Conservation (phyloP, 768 basidiomycete genomes). For the Amanita exitialis region DNA sequence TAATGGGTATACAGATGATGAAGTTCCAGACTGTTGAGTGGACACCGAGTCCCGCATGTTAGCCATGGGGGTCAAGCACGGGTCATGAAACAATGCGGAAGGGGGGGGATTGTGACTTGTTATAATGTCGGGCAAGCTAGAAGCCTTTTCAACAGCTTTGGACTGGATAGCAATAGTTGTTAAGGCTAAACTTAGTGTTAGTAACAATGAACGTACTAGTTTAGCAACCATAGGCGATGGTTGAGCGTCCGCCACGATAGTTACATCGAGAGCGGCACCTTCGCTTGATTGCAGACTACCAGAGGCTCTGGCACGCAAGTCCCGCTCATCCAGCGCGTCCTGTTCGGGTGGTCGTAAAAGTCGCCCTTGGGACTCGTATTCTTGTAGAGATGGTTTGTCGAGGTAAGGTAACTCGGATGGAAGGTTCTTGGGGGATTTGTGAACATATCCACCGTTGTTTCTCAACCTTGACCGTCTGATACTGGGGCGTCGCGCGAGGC, state of each 20-base stretch:
- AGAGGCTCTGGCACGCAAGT: conserved; percentile 17
- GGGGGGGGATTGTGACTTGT: conserved; percentile 26
- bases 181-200: background rate
- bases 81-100: conserved; percentile 39
- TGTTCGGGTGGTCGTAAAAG: conserved; percentile 8
- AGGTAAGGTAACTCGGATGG: conserved; percentile 26
- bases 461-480: conserved; percentile 36
- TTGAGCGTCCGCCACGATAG: conserved; percentile 21
- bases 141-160: conserved; percentile 22
- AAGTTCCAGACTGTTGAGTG: conserved; percentile 56
- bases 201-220: conserved; percentile 20
- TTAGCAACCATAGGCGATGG: conserved; percentile 18
- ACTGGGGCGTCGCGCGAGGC: conserved; percentile 43
- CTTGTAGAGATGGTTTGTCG: conserved; percentile 15
- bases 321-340: conserved; percentile 8
- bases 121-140: conserved; percentile 20
- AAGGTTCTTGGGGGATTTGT: conserved; percentile 15
- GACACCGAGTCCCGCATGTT: conserved; percentile 48
- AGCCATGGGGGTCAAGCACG: conserved; percentile 28
- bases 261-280: conserved; percentile 17
- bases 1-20: conserved; percentile 71
- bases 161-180: conserved; percentile 14
- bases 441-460: conserved; percentile 25
- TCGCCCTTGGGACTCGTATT: conserved; percentile 12
- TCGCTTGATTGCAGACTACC: conserved; percentile 14